Conservation (phyloP, 2,329 filamentous ascomycete species). For the Alternaria sp. region DNA sequence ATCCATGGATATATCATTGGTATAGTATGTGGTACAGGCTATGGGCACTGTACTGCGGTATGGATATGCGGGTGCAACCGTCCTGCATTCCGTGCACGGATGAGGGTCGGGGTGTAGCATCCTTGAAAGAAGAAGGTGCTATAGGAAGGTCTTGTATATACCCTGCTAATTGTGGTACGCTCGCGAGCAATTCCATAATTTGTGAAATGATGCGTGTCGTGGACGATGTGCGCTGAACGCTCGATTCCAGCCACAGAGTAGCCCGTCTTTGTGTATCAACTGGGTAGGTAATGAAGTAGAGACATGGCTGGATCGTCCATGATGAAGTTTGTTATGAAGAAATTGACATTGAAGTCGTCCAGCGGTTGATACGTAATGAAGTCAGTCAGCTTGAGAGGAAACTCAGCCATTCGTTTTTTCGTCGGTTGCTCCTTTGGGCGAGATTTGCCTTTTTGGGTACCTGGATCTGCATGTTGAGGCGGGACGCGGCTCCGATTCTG, state of each 20-base stretch:
- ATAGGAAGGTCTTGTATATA: constrained; percentile 23
- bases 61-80: neutral
- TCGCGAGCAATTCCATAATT: constrained; percentile 36
- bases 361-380: constrained; percentile 36
- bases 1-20: constrained; percentile 29
- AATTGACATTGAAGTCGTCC: constrained; percentile 39
- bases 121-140: neutral
- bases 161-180: constrained; percentile 37
- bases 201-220: constrained; percentile 21
- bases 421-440: neutral
- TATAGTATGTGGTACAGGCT: constrained; percentile 35
- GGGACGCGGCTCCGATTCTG: constrained; percentile 21
- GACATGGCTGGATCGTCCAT: constrained; percentile 31
- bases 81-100: neutral
- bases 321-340: constrained; percentile 43
- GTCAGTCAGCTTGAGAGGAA: constrained; percentile 27
- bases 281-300: constrained; percentile 38
- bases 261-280: constrained; percentile 29
- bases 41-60: constrained; percentile 3
- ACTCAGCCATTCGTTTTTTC: neutral
- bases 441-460: neutral
- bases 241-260: constrained; percentile 25
- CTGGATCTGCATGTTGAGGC: neutral
- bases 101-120: neutral
- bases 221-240: constrained; percentile 20